phyloP scores from a whole-genome alignment of 139 green algal genomes.

The Chlamydomonas eustigma region DNA sequence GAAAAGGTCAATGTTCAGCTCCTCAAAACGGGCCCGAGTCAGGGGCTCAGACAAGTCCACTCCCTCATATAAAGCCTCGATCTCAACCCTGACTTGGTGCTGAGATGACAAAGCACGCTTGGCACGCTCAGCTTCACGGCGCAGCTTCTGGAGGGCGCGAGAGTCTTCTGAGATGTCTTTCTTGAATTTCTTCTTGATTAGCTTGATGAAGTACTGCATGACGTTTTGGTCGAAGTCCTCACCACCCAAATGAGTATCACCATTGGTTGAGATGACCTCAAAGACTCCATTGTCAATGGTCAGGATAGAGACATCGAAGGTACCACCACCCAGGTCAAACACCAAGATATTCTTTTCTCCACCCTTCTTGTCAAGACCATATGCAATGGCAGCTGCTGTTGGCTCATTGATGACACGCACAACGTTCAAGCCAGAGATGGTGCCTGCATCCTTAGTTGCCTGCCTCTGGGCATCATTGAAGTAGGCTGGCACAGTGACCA shows the following conservation, averaged over 20 bases:
- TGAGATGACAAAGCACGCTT: constrained; percentile 95
- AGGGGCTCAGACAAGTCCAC: constrained; percentile 96
- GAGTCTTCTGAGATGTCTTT: constrained; percentile 88
- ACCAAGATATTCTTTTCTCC: constrained; percentile 98
- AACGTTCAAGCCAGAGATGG: constrained; percentile 81
- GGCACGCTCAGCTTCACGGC: constrained; percentile 92
- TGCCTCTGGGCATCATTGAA: constrained; percentile 99
- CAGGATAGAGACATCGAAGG: constrained; percentile 98
- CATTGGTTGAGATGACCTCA: constrained; percentile 82
- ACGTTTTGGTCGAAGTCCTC: constrained; percentile 99
- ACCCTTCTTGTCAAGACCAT: constrained; percentile 96
- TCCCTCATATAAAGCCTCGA: constrained; percentile 93
- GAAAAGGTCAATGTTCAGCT: constrained; percentile 99
- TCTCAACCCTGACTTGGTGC: constrained; percentile 97
- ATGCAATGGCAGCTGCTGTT: constrained; percentile 93
- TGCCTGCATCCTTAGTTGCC: constrained; percentile 89
- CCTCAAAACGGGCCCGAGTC: constrained; percentile 97
- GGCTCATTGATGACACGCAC: constrained; percentile 98
- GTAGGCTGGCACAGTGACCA: constrained; percentile 97
- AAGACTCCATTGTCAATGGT: constrained; percentile 98
- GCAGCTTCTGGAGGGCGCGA: constrained; percentile 92
- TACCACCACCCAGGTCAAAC: constrained; percentile 95
- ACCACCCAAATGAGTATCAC: constrained; percentile 94
- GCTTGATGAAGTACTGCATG: constrained; percentile 99
- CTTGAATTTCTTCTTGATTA: constrained; percentile 97